Evolutionary conservation across 2,329 filamentous ascomycete genomes (phyloP), one percentile per base, ranked within the genome.

Genomic region (Fusarium napiforme): DNA sequence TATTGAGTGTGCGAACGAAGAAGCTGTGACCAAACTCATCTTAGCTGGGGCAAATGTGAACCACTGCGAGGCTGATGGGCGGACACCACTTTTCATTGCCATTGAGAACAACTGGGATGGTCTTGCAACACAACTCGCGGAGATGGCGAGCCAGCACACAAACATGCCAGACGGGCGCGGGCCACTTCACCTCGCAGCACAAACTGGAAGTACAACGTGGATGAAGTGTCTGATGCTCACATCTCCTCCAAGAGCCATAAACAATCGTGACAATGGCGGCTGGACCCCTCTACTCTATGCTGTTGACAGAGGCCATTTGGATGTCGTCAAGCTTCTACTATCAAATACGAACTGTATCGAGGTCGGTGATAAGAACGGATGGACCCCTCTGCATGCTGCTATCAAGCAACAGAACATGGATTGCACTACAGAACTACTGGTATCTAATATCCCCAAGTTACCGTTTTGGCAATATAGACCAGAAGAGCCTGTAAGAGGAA

Each of bases 41-140:
- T 28, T 9, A 0, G 50, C 34, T 26, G 50, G 50, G 21, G 34
- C 50, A 11, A 21, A 53, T 12, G 50, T 53, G 1, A 53, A 53
- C 2, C 50, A 12, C 18, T 37, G 50, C 5, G 50, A 53, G 4
- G 9, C 23, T 12, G 50, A 53, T 2, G 50, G 50, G 1, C 34
- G 50, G 2, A 53, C 50, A 2, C 50, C 50, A 0, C 32, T 53
- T 4, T 53, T 37, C 5, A 28, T 53, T 1, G 50, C 50, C 23
- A 53, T 53, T 0, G 50, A 53, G 18, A 53, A 53, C 7, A 21
- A 53, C 14, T 53, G 50, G 50, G 50, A 53, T 6, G 50, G 34
- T 4, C 50, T 53, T 0, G 50, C 50, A 2, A 4, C 23, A 16
- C 23, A 37, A 0, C 34, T 53, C 0, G 18, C 50, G 7, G 34